Conservation (phyloP, 345 rosid genomes). For the Anastatica hierochuntica region DNA sequence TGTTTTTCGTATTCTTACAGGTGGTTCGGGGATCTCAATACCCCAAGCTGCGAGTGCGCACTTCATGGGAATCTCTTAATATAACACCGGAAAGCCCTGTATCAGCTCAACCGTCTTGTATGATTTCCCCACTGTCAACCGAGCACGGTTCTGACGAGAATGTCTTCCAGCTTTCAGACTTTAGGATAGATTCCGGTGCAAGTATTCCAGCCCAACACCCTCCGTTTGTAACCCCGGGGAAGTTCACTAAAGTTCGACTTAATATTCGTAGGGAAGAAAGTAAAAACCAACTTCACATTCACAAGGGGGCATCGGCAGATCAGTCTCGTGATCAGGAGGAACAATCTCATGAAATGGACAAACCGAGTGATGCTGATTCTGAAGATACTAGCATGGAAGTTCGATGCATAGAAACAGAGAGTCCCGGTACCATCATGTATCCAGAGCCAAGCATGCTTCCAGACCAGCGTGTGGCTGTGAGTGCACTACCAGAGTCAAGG, state of each 20-base stretch:
- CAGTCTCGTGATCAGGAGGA: constrained; percentile 23
- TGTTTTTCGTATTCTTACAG: constrained; percentile 35
- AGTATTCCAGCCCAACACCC: constrained; percentile 27
- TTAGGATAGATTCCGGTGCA: constrained; percentile 33
- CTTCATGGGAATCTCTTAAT: constrained; percentile 50
- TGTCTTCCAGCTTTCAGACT: constrained; percentile 40
- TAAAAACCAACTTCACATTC: constrained; percentile 12
- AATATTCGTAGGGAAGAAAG: constrained; percentile 16
- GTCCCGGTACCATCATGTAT: constrained; percentile 23
- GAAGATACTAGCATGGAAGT: constrained; percentile 47
- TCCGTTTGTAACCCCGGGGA: constrained; percentile 25
- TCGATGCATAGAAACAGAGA: constrained; percentile 44
- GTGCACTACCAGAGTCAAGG: constrained; percentile 26
- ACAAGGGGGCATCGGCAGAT: constrained; percentile 23
- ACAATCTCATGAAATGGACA: constrained; percentile 21
- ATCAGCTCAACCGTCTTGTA: constrained; percentile 34
- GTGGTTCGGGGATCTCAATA: constrained; percentile 37
- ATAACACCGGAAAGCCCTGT: constrained; percentile 31
- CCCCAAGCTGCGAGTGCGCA: constrained; percentile 59
- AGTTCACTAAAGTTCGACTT: constrained; percentile 18
- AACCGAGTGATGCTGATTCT: constrained; percentile 29
- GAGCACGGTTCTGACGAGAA: constrained; percentile 51
- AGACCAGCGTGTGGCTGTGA: neutral
- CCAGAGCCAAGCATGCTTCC: constrained; percentile 21
- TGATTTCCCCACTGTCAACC: constrained; percentile 50